Base-by-base conservation (phyloP, 148 eudicot species). In the Heliamphora exappendiculata region DNA sequence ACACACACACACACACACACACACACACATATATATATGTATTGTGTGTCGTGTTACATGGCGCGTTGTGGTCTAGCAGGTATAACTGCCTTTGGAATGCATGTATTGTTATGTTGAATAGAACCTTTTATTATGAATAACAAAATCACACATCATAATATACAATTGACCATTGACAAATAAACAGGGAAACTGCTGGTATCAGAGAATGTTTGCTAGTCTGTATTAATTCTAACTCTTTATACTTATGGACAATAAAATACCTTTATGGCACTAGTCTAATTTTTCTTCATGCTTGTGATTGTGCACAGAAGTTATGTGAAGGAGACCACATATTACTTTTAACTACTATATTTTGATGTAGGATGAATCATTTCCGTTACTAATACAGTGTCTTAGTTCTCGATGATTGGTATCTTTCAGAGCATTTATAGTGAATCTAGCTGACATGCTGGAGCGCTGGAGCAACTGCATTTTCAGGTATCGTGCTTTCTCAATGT, bases 361-460 rank as follows among this genome's bases (percentile, higher is more conserved):
- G 42, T n/a, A 47, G 72, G 65, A 34, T 39, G 47, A 14, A 5
- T 34, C 2, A 6, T 60, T 39, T 62, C 5, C 14, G 3, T 9
- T 65, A 19, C 34, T n/a, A 65, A 7, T 22, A 24, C 14, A 36
- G n/a, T 37, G 13, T 24, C 26, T 39, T 50, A 65, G 36, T 76
- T 76, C 13, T 70, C 76, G 45, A 42, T 72, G 44, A 13, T 26
- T 72, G 72, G 4, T 53, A 39, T 53, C 34, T 74, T 78, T 53
- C 89, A 95, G 98, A 84, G 95, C 96, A 57, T 94, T 94, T 80
- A 79, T 94, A 75, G 97, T 94, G 78, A 94, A 94, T 83, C 83
- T 94, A 70, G 98, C 91, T 82, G 98, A 94, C 85, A 88, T 94
- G 98, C 86, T 94, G 70, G 98, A 94, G 88, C 96, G 92, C 51